A percentile compares a stretch with the other conserved stretches of the same genome.
Evolutionary conservation across 2,329 filamentous ascomycete genomes (phyloP).

Genomic region (Xylaria sp.): DNA sequence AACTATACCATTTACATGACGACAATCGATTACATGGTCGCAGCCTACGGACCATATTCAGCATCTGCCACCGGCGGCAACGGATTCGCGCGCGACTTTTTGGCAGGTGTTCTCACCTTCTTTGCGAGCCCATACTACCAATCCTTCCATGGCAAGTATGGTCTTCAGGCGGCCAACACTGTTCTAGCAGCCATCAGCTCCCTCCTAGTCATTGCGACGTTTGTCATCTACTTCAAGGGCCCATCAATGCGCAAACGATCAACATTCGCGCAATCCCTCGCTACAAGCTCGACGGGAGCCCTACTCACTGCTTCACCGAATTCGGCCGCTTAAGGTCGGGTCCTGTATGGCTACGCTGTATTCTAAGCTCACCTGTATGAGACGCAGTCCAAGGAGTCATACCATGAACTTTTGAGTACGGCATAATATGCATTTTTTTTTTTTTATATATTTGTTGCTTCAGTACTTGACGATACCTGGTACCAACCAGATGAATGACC

Average conservation of each 20-base stretch:
- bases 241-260: slow-evolving; percentile 45
- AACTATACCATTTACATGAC: slow-evolving; percentile 61
- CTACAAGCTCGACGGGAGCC: background rate
- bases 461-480: too few species aligned
- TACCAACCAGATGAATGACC: too few species aligned
- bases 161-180: slow-evolving; percentile 49
- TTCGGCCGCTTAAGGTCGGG: too few species aligned
- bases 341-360: too few species aligned
- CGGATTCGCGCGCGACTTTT: slow-evolving; percentile 59
- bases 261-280: slow-evolving; percentile 47
- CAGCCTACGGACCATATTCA: slow-evolving; percentile 60
- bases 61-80: slow-evolving; percentile 64
- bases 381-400: too few species aligned
- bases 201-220: slow-evolving; percentile 48
- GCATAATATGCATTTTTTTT: too few species aligned
- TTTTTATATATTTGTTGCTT: too few species aligned
- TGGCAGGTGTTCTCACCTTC: slow-evolving; percentile 59
- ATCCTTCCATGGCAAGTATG: slow-evolving; percentile 37
- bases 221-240: slow-evolving; percentile 52
- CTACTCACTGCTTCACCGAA: background rate
- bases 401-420: too few species aligned
- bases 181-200: slow-evolving; percentile 47
- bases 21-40: slow-evolving; percentile 64
- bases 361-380: too few species aligned
- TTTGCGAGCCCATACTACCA: slow-evolving; percentile 52